Evolutionary conservation across 2,329 filamentous ascomycete genomes (phyloP).

Genomic region (Nigrospora sphaerica): DNA sequence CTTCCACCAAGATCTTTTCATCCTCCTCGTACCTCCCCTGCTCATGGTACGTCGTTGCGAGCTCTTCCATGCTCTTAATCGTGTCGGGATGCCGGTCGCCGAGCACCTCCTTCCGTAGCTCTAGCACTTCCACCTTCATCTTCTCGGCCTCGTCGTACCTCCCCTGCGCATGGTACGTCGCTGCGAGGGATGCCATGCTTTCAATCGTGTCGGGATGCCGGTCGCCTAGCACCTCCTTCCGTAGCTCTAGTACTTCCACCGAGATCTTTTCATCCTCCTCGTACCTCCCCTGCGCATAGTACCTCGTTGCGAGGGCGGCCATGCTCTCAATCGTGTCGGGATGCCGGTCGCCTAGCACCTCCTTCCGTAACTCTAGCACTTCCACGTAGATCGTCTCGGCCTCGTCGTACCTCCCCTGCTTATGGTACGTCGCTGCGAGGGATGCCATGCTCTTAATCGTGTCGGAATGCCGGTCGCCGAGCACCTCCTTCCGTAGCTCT

Average conservation of each 20-base stretch:
- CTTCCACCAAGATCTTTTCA: not conserved
- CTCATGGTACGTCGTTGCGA: conserved; percentile 10
- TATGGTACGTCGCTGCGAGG: conserved; percentile 12
- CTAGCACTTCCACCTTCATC: conserved; percentile 1
- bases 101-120: conserved; percentile 5
- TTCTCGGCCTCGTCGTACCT: conserved; percentile 4
- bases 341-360: not conserved
- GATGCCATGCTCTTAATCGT: conserved; percentile 13
- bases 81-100: conserved; percentile 16
- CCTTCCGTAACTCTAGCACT: not conserved
- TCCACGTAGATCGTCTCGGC: conserved; percentile 1
- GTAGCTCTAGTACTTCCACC: not conserved
- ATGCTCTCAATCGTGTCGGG: not conserved
- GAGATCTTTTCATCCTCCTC: conserved; percentile 3
- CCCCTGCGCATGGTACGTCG: conserved; percentile 5
- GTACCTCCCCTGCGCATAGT: conserved; percentile 4
- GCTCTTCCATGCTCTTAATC: conserved; percentile 12
- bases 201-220: conserved; percentile 14
- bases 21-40: conserved; percentile 4
- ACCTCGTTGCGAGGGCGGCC: too few relatives aligned
- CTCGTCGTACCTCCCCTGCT: conserved; percentile 3
- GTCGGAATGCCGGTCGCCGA: conserved; percentile 15
- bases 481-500: conserved; percentile 1
- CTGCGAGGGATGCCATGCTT: conserved; percentile 14
- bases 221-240: conserved; percentile 5